phyloP scores from a whole-genome alignment of 176 grass and related monocot genomes.

The Oropetium thomaeum region DNA sequence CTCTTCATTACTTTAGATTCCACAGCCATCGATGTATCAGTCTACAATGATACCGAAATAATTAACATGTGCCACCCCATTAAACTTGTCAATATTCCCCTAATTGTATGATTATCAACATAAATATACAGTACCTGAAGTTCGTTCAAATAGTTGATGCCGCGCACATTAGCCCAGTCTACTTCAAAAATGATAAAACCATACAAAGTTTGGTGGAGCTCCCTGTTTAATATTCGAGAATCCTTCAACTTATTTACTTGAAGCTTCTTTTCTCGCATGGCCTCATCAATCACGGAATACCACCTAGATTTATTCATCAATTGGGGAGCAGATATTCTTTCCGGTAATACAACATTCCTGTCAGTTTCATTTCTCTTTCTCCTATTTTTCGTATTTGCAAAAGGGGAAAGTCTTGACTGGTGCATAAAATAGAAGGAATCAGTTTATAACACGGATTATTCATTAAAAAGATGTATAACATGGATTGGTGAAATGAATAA shows the following conservation, averaged over 20 bases:
- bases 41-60: constrained; percentile 46
- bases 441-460: not conserved
- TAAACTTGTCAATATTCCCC: not conserved
- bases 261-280: constrained; percentile 71
- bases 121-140: constrained; percentile 64
- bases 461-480: too few species aligned
- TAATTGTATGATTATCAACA: constrained; percentile 4
- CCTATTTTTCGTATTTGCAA: constrained; percentile 67
- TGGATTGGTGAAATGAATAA: not conserved
- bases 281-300: constrained; percentile 87
- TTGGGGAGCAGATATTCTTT: constrained; percentile 41
- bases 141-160: constrained; percentile 96
- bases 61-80: constrained; percentile 9
- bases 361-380: constrained; percentile 63
- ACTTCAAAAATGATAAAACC: constrained; percentile 97
- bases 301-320: constrained; percentile 59
- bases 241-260: constrained; percentile 90
- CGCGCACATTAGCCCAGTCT: constrained; percentile 75
- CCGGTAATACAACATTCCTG: constrained; percentile 50
- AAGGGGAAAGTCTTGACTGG: constrained; percentile 88
- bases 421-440: constrained; percentile 25
- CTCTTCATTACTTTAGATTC: constrained; percentile 89
- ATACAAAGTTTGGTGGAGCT: constrained; percentile 81
- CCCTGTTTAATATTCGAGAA: constrained; percentile 66
- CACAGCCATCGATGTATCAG: constrained; percentile 79